Evolutionary conservation across 2,329 filamentous ascomycete genomes (phyloP), one percentile per base, ranked within the genome.

Genomic region (Hypoxylon sp.): DNA sequence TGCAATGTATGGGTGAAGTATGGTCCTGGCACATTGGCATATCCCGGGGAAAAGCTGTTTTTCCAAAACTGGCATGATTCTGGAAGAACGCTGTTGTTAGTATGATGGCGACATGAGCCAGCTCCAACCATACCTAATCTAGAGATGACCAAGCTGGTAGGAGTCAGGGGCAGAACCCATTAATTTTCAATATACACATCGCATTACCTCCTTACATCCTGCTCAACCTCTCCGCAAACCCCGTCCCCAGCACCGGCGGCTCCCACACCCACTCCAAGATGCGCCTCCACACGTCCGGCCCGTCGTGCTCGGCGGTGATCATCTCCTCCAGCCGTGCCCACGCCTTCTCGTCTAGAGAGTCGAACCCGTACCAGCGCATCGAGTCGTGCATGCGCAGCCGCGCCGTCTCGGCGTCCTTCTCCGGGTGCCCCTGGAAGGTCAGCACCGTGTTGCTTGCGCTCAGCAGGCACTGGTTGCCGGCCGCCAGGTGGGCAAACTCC

Each of bases 341-440:
- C 10, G 72, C 71, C 50, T 72, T 73, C 24, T 72, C 67, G 17
- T 78, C 74, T 1, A 68, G 53, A 4, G 70, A 57, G 24, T 77
- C 75, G 30, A 77, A 72, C 2, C 76, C 75, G 63, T 75, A 79
- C 78, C 79, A 80, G 4, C 74, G 68, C 32, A 70, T 62, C 1
- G 77, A 66, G 56, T 80, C 75, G 59, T 75, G 65, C 48, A 82
- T 67, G 61, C 80, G 68, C 49, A 76, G 71, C 56, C 75, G 77
- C 3, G 79, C 79, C 17, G 79, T 75, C 34, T 72, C 72, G 6
- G 72, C 72, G 55, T 80, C 77, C 68, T 82, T 78, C 67, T 82
- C 80, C 0, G 80, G 81, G 58, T 82, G 81, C 0, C 79, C 79
- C 63, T 83, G 81, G 44, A 82, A 79, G 0, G 79, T 80, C 39